Base-by-base conservation (phyloP, 108 stramenopile genomes). In the Cyclotella atomus region DNA sequence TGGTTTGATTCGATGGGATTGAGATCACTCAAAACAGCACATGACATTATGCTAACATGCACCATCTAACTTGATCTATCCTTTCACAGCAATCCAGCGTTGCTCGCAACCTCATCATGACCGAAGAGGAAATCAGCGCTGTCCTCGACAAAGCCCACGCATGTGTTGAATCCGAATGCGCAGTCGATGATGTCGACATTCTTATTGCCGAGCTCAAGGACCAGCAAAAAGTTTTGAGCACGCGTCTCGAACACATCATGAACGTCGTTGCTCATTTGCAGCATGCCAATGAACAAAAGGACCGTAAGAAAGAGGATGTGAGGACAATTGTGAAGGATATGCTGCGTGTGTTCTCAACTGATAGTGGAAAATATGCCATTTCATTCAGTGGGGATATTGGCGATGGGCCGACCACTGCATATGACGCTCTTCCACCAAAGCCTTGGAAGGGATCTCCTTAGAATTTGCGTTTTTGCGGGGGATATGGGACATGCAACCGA, bases 361-460 rank as follows among this genome's bases (percentile, higher is more conserved):
- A n/a, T 68, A 70, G 71, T 29, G 77, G 65, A 47, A 71, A 79
- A 47, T 79, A 71, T 60, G 77, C 77, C 50, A 82, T 77, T 30
- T 89, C 89, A 19, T 92, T 77, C 70, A 73, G 61, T 68, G 91
- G 91, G 35, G 91, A 92, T 28, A 78, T 92, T 55, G 91, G 89
- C 43, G 70, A 85, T 43, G 91, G 91, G 36, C 85, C 91, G 2
- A 89, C 76, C 15, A 84, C 84, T 43, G 91, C 91, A 3, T 92
- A 89, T 46, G 84, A 92, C 49, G 89, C 86, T 19, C 76, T 92
- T 47, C 76, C 83, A 24, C 91, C 91, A 34, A 92, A 88, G 73
- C 74, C 79, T 21, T 85, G 80, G 77, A 89, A 83, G 76, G 64
- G 50, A 5, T 16, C 55, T 19, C 29, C 38, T 41, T 41, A 12